Percentiles rank a stretch among this genome's conserved stretches.
Evolutionary conservation across 371 early-diverging fungal species (phyloP).

Genomic region (Mortierella sp.): DNA sequence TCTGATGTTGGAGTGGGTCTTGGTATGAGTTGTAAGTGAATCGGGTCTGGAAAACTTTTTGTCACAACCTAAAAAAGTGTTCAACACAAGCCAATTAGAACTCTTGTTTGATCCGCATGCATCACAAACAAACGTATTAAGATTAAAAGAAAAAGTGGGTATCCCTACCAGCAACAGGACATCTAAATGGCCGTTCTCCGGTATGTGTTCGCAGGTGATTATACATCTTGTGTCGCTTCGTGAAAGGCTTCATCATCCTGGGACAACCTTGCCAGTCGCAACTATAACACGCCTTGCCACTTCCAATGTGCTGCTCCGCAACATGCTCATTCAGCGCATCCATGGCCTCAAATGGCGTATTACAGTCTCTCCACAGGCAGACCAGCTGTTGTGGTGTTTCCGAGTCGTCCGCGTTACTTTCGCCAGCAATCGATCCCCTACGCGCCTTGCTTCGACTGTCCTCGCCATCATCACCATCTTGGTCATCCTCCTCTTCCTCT

Average conservation of each 20-base stretch:
- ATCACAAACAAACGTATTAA: not conserved
- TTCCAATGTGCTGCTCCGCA: conserved; percentile 71
- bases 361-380: conserved; percentile 72
- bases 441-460: conserved; percentile 13
- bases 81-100: conserved; percentile 31
- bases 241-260: conserved; percentile 80
- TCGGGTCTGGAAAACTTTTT: conserved; percentile 91
- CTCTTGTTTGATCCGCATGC: not conserved
- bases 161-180: conserved; percentile 53
- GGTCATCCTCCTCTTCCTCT: conserved; percentile 47
- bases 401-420: conserved; percentile 15
- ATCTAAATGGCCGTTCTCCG: conserved; percentile 79
- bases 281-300: conserved; percentile 78
- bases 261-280: conserved; percentile 88
- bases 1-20: conserved; percentile 83
- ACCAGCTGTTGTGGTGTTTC: conserved; percentile 50
- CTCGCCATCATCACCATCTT: conserved; percentile 38
- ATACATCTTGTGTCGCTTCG: conserved; percentile 90
- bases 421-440: conserved; percentile 16
- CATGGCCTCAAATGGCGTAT: conserved; percentile 55
- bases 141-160: not conserved
- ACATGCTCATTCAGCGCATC: conserved; percentile 71
- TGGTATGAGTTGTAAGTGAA: conserved; percentile 88
- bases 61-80: conserved; percentile 65
- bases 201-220: conserved; percentile 92